Evolutionary conservation across 768 basidiomycete genomes (phyloP).

Genomic region (Cubamyces sp.): DNA sequence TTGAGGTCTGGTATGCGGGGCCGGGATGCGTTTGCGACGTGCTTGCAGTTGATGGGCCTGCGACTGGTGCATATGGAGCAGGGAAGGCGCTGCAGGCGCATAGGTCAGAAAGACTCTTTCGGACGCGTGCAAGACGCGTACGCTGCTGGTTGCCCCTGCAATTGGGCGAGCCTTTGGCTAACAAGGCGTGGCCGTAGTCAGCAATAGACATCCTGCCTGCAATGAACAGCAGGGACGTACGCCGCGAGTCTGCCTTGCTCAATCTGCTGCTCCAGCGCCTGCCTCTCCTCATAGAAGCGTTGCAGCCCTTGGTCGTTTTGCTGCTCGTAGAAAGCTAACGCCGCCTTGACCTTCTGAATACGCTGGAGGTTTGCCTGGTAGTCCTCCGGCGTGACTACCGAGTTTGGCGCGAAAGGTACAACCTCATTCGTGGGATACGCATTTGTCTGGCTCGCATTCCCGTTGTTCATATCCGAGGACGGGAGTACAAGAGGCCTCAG

Average conservation of each 20-base stretch:
- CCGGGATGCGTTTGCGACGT: neutral
- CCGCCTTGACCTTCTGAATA: constrained; percentile 39
- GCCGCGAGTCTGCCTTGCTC: constrained; percentile 51
- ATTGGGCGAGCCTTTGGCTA: constrained; percentile 15
- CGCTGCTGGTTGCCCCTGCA: neutral
- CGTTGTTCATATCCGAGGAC: constrained; percentile 25
- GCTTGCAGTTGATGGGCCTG: neutral
- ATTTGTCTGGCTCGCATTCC: constrained; percentile 3
- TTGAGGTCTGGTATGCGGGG: neutral
- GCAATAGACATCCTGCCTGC: no score
- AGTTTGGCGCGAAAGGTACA: constrained; percentile 4
- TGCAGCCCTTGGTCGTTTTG: constrained; percentile 47
- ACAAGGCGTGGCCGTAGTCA: neutral
- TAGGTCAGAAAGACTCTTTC: neutral
- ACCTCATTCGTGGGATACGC: neutral
- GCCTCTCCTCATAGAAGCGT: constrained; percentile 36
- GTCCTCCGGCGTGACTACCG: constrained; percentile 31
- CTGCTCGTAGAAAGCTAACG: constrained; percentile 39
- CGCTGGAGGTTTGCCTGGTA: constrained; percentile 37
- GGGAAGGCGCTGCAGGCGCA: neutral
- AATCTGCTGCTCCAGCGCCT: constrained; percentile 41
- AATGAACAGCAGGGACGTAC: constrained; percentile 33
- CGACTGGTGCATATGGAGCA: neutral
- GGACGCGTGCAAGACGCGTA: neutral
- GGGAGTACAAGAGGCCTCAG: neutral